phyloP scores from a whole-genome alignment of 371 early-diverging fungal genomes.

The Blakeslea trispora region DNA sequence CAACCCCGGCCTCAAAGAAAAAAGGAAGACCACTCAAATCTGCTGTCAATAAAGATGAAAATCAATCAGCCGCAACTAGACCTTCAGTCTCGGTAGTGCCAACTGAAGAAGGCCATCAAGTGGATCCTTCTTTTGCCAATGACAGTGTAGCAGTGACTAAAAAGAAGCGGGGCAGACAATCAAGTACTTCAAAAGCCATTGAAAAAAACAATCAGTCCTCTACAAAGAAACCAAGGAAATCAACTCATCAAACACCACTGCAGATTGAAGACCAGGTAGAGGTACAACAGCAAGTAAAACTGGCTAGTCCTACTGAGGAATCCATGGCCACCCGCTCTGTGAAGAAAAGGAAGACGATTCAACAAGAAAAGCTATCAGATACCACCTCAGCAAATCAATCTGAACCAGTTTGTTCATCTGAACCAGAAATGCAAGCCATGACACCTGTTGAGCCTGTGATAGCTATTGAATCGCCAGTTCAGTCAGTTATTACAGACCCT shows the following conservation, averaged over 20 bases:
- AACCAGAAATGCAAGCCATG: no score
- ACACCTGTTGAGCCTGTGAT: no score
- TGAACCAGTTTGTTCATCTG: no score
- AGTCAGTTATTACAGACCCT: background rate
- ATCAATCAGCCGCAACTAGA: no score
- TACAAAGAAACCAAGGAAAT: background rate
- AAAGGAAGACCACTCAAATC: slow-evolving; percentile 9
- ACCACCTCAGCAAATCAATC: no score
- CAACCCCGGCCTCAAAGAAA: background rate
- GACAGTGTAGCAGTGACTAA: no score
- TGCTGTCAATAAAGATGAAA: background rate
- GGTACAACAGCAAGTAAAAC: background rate
- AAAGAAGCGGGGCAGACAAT: background rate
- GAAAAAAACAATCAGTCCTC: background rate
- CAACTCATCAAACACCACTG: background rate
- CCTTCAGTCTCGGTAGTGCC: no score
- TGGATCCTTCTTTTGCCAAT: no score
- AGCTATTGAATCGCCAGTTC: background rate
- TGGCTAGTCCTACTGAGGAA: background rate
- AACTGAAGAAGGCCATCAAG: no score
- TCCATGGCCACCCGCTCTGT: background rate
- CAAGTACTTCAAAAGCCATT: background rate
- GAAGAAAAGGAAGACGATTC: background rate
- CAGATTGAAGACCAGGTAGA: no score
- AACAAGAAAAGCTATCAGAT: no score